A percentile compares a stretch with the other conserved stretches of the same genome.
phyloP scores from a whole-genome alignment of 371 early-diverging fungal genomes.

The Quaeritorhiza haematococci region DNA sequence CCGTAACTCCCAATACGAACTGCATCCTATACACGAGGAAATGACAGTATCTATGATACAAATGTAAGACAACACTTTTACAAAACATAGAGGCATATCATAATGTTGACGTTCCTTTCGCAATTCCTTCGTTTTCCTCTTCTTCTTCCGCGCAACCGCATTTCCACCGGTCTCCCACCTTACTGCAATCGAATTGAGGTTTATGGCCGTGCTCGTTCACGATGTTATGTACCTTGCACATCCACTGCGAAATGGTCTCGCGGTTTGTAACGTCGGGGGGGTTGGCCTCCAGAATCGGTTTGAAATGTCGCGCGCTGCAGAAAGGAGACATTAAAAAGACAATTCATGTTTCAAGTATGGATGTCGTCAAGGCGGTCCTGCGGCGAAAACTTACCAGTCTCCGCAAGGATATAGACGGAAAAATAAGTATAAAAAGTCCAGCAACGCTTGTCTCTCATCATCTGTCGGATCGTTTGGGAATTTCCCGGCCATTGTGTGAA shows the following conservation, averaged over 20 bases:
- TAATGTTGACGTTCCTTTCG: too few species aligned
- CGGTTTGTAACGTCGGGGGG: conserved; percentile 76
- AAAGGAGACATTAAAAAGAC: not conserved
- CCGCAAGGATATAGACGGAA: conserved; percentile 96
- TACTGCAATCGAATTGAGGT: conserved; percentile 82
- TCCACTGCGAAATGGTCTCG: conserved; percentile 80
- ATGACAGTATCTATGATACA: too few species aligned
- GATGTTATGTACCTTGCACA: conserved; percentile 93
- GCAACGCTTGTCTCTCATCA: conserved; percentile 75
- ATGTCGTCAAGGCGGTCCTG: not conserved
- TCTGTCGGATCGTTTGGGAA: conserved; percentile 83
- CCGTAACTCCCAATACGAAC: too few species aligned
- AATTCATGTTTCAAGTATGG: not conserved
- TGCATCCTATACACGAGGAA: too few species aligned
- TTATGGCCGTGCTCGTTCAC: conserved; percentile 91
- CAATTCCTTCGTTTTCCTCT: too few species aligned
- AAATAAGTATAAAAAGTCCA: conserved; percentile 77
- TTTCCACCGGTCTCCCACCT: conserved; percentile 79
- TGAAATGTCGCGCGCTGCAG: conserved; percentile 79
- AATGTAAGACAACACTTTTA: too few species aligned
- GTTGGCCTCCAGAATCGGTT: conserved; percentile 64
- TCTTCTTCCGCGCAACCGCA: conserved; percentile 77
- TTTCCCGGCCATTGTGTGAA: conserved; percentile 96
- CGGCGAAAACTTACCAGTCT: conserved; percentile 69
- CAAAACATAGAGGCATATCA: too few species aligned